Conservation (phyloP, 805 yeast genomes). For the Starmerella floris region DNA sequence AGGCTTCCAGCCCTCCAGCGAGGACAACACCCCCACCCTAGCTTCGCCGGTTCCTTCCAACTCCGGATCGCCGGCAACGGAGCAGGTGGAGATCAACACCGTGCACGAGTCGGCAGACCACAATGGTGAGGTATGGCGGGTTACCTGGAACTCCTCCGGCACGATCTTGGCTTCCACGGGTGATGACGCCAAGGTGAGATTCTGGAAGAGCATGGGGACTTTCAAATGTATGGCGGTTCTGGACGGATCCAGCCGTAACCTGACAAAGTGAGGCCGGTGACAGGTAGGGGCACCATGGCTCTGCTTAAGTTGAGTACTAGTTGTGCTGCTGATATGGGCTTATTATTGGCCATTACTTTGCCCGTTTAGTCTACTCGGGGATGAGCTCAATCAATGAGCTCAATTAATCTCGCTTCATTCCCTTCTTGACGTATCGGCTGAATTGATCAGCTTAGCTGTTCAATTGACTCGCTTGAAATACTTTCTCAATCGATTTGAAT, state of each 20-base stretch:
- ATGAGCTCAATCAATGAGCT: no score
- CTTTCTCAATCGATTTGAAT: no score
- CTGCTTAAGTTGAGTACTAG: no score
- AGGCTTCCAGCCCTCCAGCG: constrained; percentile 7
- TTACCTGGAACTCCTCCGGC: constrained; percentile 89
- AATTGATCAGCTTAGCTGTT: no score
- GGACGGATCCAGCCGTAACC: constrained; percentile 30
- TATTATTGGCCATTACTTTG: no score
- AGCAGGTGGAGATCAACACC: constrained; percentile 35
- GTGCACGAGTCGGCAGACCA: constrained; percentile 63
- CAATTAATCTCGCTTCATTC: no score
- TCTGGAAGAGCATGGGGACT: constrained; percentile 84
- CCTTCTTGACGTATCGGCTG: no score
- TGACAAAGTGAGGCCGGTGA: neutral
- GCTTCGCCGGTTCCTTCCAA: neutral
- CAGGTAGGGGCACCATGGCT: no score
- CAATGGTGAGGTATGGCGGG: constrained; percentile 88
- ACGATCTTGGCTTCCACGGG: constrained; percentile 88
- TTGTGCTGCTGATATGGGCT: no score
- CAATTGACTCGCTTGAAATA: no score
- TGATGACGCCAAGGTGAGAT: constrained; percentile 80
- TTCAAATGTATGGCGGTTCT: constrained; percentile 87
- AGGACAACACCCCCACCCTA: neutral
- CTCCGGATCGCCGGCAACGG: neutral
- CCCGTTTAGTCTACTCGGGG: no score